Base-by-base conservation (phyloP, 352 stramenopile genomes). In the Blastocystis sp. region DNA sequence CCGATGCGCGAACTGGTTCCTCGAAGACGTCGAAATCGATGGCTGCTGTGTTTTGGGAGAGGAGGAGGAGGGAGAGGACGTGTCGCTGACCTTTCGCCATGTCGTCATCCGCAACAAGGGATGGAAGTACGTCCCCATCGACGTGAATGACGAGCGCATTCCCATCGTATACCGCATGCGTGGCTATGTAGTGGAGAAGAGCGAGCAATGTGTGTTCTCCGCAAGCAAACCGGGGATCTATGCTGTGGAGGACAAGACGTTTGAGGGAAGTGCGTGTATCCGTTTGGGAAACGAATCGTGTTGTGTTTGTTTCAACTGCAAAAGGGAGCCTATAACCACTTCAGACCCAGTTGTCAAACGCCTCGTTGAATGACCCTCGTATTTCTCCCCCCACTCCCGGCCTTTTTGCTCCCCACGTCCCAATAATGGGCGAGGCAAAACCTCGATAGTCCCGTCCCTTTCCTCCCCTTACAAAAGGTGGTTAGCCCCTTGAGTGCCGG, bases 21-120 rank as follows among this genome's bases (percentile, higher is more conserved):
- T 95, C 77, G 89, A 94, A 86, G 92, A 90, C 76, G 88, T 95
- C 56, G 88, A 94, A 62, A 80, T 95, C 11, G 92, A 95, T 90
- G 93, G 93, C 56, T 90, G 90, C 56, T 89, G 93, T 10, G 79
- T 94, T 19, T 89, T 95, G 76, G 90, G 93, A 52, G 91, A 95
- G 84, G 89, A 94, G 88, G 92, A 89, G 70, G 89, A 94, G 56
- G 88, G 93, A 66, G 81, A 95, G 21, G 92, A 95, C 90, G 92
- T 92, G 48, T 89, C 91, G 41, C 89, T 94, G 17, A 70, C 92
- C 14, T 86, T 95, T 78, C 89, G 92, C 43, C 91, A 89, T 21
- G 91, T 94, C 17, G 82, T 79, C n/a, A 91, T 95, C 0, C 89
- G 90, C 66, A 94, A 95, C 90, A 90, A 93, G 76, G 91, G 91